Base-by-base conservation (phyloP, 2,329 filamentous ascomycete species). In the Fusarium scirpi region DNA sequence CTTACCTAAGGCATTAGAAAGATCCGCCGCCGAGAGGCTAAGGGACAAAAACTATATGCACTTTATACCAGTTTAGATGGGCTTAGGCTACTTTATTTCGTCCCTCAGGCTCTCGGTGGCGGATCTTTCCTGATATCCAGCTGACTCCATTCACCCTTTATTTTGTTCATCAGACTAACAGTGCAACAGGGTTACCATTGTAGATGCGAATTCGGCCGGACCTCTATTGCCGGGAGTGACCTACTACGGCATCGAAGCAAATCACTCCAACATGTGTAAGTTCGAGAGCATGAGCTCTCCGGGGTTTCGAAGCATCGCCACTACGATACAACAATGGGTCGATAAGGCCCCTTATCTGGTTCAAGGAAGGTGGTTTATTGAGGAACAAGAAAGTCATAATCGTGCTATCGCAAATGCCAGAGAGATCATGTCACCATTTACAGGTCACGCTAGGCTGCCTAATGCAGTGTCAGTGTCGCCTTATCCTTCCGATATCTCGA, bases 221-320 rank as follows among this genome's bases (percentile, higher is more conserved):
- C 92, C 92, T 0, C 87, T 88, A 58, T 81, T 92, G 16, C 89
- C 90, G 8, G 91, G 91, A 32, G 91, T 92, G 0, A 89, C 87
- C 44, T 90, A 91, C 69, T 92, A 91, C 78, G 90, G 91, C n/a
- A 92, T 93, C 62, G 90, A 93, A 71, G 89, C 90, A 10, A 88
- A 87, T n/a, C 91, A 93, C 75, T 89, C 87, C 2, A 83, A 85
- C 45, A 92, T 93, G 89, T 92, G 90, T 82, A 93, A 92, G 75
- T 93, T 92, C 64, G 85, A 88, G 24, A 86, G 85, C 67, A 83
- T 85, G 51, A 87, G 84, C 65, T 86, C 91, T 0, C 90, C 91
- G 0, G 92, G 92, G 1, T 94, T 90, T 75, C 78, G 82, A 8
- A 85, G 82, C 13, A 77, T 89, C 16, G 81, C 85, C 4, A 83